Conservation (phyloP, 345 rosid species). For the Bretschneidera sinensis region DNA sequence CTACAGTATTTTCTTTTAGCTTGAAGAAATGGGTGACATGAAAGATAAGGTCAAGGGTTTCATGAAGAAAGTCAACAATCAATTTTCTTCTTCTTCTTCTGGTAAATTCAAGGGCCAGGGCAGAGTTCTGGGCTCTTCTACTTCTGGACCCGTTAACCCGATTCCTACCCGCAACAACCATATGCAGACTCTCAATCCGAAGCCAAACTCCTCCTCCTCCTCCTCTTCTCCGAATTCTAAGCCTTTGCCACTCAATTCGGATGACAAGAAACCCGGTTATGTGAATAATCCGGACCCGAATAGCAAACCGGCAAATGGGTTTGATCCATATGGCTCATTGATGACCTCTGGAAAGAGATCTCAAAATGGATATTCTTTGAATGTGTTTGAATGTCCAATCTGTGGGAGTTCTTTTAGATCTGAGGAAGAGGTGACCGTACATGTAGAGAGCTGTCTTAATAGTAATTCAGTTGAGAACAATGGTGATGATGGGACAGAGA, state of each 20-base stretch:
- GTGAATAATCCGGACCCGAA: constrained; percentile 22
- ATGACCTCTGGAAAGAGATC: constrained; percentile 77
- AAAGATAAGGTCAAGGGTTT: constrained; percentile 86
- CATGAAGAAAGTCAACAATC: constrained; percentile 75
- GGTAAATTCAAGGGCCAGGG: constrained; percentile 90
- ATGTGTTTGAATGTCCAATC: constrained; percentile 72
- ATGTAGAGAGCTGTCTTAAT: constrained; percentile 65
- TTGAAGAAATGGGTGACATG: constrained; percentile 61
- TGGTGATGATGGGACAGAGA: constrained; percentile 17
- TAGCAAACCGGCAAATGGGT: constrained; percentile 43
- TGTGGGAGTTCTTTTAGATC: constrained; percentile 50
- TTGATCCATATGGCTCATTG: constrained; percentile 65
- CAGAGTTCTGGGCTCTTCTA: constrained; percentile 72
- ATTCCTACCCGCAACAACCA: constrained; percentile 34
- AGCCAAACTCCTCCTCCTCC: constrained; percentile 28
- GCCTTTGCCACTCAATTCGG: constrained; percentile 33
- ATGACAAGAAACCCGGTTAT: constrained; percentile 23
- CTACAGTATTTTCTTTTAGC: not conserved
- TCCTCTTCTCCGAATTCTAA: constrained; percentile 24
- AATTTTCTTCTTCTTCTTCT: constrained; percentile 55
- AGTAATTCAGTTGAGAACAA: constrained; percentile 9
- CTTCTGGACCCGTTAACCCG: constrained; percentile 50
- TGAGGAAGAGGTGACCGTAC: constrained; percentile 74
- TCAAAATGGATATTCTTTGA: constrained; percentile 61
- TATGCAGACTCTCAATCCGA: constrained; percentile 33